A percentile compares a stretch with the other conserved stretches of the same genome.
Conservation (phyloP, 2,329 filamentous ascomycete genomes). For the Ascochyta clinopodiicola region DNA sequence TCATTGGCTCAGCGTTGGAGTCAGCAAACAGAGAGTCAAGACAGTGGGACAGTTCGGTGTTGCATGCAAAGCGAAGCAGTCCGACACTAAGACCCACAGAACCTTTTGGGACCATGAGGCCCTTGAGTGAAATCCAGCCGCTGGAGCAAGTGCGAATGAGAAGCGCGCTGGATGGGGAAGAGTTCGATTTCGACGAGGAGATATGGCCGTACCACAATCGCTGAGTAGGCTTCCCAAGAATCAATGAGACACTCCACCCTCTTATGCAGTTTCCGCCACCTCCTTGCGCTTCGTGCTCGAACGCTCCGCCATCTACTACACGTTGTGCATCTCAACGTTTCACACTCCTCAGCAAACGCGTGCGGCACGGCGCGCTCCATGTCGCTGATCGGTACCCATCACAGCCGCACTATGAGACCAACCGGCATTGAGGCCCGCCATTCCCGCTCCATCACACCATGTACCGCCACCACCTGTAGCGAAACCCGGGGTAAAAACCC, state of each 20-base stretch:
- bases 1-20: conserved; percentile 21
- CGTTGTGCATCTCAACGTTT: no score
- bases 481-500: conserved; percentile 2
- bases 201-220: conserved; percentile 9
- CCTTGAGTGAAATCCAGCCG: conserved; percentile 30
- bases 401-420: not conserved
- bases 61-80: conserved; percentile 16
- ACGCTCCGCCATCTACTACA: no score
- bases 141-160: conserved; percentile 31
- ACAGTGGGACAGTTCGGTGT: conserved; percentile 5
- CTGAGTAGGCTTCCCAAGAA: not conserved
- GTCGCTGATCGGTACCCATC: not conserved
- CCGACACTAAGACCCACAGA: conserved; percentile 22
- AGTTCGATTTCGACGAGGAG: conserved; percentile 7
- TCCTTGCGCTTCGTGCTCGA: not conserved
- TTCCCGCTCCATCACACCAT: not conserved
- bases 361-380: conserved; percentile 1
- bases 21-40: conserved; percentile 18
- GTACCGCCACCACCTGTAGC: not conserved
- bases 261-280: no score
- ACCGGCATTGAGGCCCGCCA: conserved; percentile 1
- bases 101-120: conserved; percentile 20
- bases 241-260: no score
- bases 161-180: conserved; percentile 18
- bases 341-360: no score